Evolutionary conservation across 2,329 filamentous ascomycete genomes (phyloP).

Genomic region (Davidsoniella virescens): DNA sequence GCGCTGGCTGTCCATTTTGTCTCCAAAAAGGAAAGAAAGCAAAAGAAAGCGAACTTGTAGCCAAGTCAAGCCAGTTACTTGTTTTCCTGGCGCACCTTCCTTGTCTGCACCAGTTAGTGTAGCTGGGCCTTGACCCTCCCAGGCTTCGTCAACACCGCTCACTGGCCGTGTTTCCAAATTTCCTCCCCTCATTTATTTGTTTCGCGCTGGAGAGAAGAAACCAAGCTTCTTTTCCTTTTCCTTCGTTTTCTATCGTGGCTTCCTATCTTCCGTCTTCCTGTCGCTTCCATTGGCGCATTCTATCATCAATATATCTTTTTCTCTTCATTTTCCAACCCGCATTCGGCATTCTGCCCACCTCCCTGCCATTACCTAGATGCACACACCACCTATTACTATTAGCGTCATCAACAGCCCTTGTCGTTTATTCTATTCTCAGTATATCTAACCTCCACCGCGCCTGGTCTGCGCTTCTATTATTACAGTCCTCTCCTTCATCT

Average conservation of each 20-base stretch:
- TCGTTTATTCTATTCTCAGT: neutral
- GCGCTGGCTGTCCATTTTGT: too few species aligned
- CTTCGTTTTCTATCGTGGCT: neutral
- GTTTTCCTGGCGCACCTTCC: too few species aligned
- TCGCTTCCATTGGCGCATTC: neutral
- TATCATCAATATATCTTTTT: too few species aligned
- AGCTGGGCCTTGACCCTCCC: too few species aligned
- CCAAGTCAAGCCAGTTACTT: too few species aligned
- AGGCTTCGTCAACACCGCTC: too few species aligned
- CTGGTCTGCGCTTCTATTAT: constrained; percentile 9
- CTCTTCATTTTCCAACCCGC: neutral
- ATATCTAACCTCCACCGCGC: constrained; percentile 8
- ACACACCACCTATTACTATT: neutral
- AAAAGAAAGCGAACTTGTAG: too few species aligned
- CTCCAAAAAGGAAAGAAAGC: too few species aligned
- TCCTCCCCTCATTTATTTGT: neutral
- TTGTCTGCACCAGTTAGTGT: too few species aligned
- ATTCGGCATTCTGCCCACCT: neutral
- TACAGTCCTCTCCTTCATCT: constrained; percentile 77
- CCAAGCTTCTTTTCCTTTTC: neutral
- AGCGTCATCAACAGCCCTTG: neutral
- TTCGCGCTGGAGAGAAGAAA: neutral
- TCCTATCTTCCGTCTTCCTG: neutral
- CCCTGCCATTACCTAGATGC: neutral
- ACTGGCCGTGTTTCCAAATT: too few species aligned